phyloP scores from a whole-genome alignment of 2,329 filamentous ascomycete genomes.

The Daldinia sp. region DNA sequence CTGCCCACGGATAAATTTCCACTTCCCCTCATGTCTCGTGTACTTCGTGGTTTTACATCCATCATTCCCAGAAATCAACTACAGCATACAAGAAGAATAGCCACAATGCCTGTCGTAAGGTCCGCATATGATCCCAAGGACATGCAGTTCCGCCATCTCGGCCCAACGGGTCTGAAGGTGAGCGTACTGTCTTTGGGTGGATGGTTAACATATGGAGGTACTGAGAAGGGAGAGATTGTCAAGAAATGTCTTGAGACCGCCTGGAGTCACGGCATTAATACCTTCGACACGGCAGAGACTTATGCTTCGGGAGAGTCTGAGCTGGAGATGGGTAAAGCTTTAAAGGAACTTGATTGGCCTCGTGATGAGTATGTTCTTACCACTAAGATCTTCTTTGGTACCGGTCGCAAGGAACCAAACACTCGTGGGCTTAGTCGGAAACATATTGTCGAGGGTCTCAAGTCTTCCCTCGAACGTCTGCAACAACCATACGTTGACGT shows the following conservation, averaged over 20 bases:
- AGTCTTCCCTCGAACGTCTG: constrained; percentile 68
- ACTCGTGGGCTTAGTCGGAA: constrained; percentile 63
- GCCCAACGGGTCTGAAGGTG: constrained; percentile 58
- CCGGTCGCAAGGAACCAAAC: constrained; percentile 69
- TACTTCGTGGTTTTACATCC: constrained; percentile 20
- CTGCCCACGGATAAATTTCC: constrained; percentile 2
- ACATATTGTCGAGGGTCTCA: constrained; percentile 68
- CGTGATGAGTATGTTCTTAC: constrained; percentile 66
- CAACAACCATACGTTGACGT: constrained; percentile 75
- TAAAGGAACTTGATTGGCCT: constrained; percentile 65
- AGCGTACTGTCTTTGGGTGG: constrained; percentile 57
- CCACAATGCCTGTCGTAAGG: constrained; percentile 45
- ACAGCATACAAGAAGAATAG: constrained; percentile 31
- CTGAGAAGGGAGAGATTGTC: constrained; percentile 54
- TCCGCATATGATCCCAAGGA: constrained; percentile 49
- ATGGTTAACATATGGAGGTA: constrained; percentile 51
- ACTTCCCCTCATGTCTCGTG: constrained; percentile 34
- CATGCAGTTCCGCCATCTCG: constrained; percentile 60
- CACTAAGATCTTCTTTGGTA: constrained; percentile 65
- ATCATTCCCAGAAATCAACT: constrained; percentile 22
- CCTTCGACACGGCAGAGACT: constrained; percentile 66
- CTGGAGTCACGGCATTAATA: constrained; percentile 66
- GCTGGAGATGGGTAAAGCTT: constrained; percentile 63
- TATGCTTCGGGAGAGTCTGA: constrained; percentile 63
- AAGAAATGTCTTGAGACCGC: constrained; percentile 61